Evolutionary conservation across 441 rosid species (phyloP), one percentile per base, ranked within the genome.

Genomic region (Euphorbia corollata): DNA sequence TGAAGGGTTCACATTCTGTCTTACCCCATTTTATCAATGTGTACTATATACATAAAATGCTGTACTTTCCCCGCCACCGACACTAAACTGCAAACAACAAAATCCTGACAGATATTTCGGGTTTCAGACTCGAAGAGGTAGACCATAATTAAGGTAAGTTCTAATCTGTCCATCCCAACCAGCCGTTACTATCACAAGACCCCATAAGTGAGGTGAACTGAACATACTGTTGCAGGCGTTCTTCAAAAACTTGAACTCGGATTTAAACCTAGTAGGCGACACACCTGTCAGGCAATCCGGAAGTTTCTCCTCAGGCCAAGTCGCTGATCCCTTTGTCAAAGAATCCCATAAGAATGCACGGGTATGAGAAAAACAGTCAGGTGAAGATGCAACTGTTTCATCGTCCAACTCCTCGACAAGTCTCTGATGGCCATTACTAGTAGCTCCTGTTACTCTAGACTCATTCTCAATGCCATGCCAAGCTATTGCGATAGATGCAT

Each of bases 221-320:
- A 81, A 68, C 18, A 87, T 83, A 67, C 82, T 88, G 72, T 80
- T 82, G 72, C 90, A 90, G 13, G 99, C 86, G 22, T 74, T 80
- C 68, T 80, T 82, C 59, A 95, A 82, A 54, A 90, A 79, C 70
- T 80, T 85, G 82, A 50, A 83, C 24, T 85, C 83, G 0, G 83
- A 63, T 72, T 73, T 84, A 22, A 68, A 73, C 4, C 81, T 71
- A 45, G 84, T 69, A n/a, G 86, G 64, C 3, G 72, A 64, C 41
- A 77, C 70, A 59, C 55, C 70, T 20, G 79, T 70, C 61, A 78
- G 79, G 1, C 82, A 79, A 47, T 75, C 51, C 22, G 86, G 87
- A 68, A 95, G 92, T 71, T 82, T 83, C 79, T 95, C 99, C 74
- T 90, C 99, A 0, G 99, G 99, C 97, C 97, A 95, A 10, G 99